Base-by-base conservation (phyloP, 371 early-diverging fungal genomes). In the Mucor velutinosus region DNA sequence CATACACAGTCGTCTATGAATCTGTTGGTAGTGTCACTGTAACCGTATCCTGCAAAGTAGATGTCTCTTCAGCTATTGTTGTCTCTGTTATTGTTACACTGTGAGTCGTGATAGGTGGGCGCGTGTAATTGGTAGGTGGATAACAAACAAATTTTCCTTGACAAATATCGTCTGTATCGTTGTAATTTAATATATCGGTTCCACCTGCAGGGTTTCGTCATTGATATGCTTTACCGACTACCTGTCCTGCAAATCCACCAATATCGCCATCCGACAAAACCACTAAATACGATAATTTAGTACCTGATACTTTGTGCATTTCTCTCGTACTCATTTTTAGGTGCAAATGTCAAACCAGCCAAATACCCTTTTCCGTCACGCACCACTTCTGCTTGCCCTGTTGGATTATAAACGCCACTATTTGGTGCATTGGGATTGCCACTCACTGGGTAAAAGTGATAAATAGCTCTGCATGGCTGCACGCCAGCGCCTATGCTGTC, bases 61-160 rank as follows among this genome's bases (percentile, higher is more conserved):
- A 23, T 1, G 23, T 51, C 10, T 23, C 23, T 14, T 8, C 23
- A 4, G 21, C 10, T 25, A 27, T 51, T 8, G 23, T 51, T 12
- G 23, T 23, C 0, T 23, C 23, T 49, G 49, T 49, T 49, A 21
- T 23, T 21, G 49, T 49, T 49, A 49, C 49, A 49, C 49, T 49
- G 23, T 49, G 49, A 6, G 49, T 49, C 3, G 49, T 49, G 19
- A 23, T 21, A 49, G 49, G 23, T 49, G 49, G 49, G 19, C 49
- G 49, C 8, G 49, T 49, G 49, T 49, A 49, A 49, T 49, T 49
- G 49, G 49, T 49, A 49, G 49, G 49, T 49, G 49, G 49, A 49
- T 23, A 49, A 3, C 49, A 49, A 49, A 49, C 49, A 49, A 49
- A 49, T 23, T 49, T 17, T 49, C 49, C 49, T 49, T 49, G 49